Evolutionary conservation across 371 early-diverging fungal genomes (phyloP).

Genomic region (Entomophthora muscae): DNA sequence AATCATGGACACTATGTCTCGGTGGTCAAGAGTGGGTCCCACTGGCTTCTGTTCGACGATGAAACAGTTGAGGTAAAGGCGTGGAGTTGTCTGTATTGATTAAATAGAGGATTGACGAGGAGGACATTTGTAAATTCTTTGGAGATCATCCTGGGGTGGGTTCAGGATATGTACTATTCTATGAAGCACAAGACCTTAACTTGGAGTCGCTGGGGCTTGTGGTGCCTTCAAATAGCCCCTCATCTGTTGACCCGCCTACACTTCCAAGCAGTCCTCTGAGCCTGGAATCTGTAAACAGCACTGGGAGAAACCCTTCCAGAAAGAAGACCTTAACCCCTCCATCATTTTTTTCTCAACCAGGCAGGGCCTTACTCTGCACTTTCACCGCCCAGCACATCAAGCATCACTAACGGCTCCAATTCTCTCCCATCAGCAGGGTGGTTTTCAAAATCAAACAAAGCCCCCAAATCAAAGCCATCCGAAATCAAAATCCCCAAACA

Average conservation of each 20-base stretch:
- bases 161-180: constrained; percentile 70
- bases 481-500: constrained; percentile 7
- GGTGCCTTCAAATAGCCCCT: neutral
- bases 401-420: neutral
- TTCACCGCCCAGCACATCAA: neutral
- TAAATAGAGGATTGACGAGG: constrained; percentile 42
- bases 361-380: neutral
- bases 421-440: neutral
- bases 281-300: neutral
- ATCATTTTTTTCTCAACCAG: neutral
- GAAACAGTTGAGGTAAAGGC: constrained; percentile 58
- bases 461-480: neutral
- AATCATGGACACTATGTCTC: constrained; percentile 93
- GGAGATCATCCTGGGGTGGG: constrained; percentile 61
- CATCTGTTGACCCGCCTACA: neutral
- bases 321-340: constrained; percentile 2
- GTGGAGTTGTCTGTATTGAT: neutral
- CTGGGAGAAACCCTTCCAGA: neutral
- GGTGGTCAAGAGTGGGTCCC: constrained; percentile 63
- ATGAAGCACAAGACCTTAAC: constrained; percentile 33
- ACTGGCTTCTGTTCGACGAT: constrained; percentile 92
- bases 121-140: constrained; percentile 65
- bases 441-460: constrained; percentile 6
- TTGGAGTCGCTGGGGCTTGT: constrained; percentile 11
- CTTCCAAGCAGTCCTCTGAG: neutral